These are phyloP conservation scores for Albugo candida DNA, from an alignment of 352 stramenopile genomes.

Conservation along the genomic window DNA sequence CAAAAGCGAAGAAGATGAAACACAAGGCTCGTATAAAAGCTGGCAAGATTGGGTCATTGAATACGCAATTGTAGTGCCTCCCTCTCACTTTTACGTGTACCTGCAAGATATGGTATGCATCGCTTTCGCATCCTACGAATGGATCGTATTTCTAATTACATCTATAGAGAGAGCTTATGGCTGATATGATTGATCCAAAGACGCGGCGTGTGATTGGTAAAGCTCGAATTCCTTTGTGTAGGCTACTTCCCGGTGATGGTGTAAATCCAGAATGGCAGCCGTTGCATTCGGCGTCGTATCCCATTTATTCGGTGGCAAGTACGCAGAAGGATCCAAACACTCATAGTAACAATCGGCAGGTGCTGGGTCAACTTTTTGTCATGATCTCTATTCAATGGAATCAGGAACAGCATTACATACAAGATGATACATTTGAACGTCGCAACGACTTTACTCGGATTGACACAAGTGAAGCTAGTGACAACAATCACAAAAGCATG, in stretches of 20 bases:
- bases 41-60: slow-evolving; percentile 18
- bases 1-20: background rate
- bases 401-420: too few species aligned
- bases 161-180: slow-evolving; percentile 18
- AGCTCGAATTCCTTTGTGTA: background rate
- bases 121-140: background rate
- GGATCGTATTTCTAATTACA: background rate
- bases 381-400: background rate
- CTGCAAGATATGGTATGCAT: slow-evolving; percentile 27
- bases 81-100: slow-evolving; percentile 24
- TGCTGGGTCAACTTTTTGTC: background rate
- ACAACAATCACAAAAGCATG: too few species aligned
- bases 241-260: background rate
- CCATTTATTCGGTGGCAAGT: background rate
- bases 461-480: too few species aligned
- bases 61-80: slow-evolving; percentile 18
- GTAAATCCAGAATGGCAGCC: too few species aligned
- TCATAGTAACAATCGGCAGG: background rate
- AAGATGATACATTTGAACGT: too few species aligned
- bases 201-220: slow-evolving; percentile 9
- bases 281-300: background rate
- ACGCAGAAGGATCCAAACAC: background rate
- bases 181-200: slow-evolving; percentile 41
- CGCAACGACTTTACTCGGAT: too few species aligned
- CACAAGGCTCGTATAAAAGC: slow-evolving; percentile 1